Evolutionary conservation across 805 yeast species (phyloP).

Genomic region (Cyberlindnera bimundalis): DNA sequence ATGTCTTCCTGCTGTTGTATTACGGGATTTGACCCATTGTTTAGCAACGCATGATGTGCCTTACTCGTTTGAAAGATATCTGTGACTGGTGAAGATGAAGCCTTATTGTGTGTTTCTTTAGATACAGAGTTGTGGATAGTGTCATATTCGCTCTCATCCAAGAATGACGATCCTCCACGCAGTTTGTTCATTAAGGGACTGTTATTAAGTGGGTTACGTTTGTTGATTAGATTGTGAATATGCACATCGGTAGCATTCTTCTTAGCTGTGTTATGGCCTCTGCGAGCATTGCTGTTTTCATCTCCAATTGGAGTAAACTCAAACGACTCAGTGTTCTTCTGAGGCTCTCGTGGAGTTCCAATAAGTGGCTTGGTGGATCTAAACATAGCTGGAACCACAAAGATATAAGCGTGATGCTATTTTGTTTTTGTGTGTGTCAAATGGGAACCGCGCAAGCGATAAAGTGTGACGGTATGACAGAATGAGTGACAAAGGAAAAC

Average conservation of each 20-base stretch:
- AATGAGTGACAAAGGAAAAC: no score
- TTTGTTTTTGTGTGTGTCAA: no score
- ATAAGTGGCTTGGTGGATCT: conserved; percentile 14
- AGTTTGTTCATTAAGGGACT: conserved; percentile 21
- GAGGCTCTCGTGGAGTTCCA: conserved; percentile 14
- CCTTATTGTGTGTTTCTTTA: conserved; percentile 2
- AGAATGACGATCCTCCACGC: conserved; percentile 28
- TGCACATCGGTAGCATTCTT: conserved; percentile 3
- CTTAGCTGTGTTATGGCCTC: not conserved
- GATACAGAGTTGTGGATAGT: conserved; percentile 17
- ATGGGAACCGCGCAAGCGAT: no score
- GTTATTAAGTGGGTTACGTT: conserved; percentile 17
- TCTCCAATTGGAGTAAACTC: conserved; percentile 20
- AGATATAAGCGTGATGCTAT: no score
- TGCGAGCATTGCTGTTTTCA: conserved; percentile 4
- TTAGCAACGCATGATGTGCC: conserved; percentile 18
- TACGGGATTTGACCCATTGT: conserved; percentile 30
- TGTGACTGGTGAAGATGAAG: conserved; percentile 20
- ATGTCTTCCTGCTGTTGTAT: conserved; percentile 30
- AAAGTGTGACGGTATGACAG: no score
- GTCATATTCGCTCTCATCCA: conserved; percentile 25
- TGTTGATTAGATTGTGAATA: conserved; percentile 10
- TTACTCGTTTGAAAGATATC: conserved; percentile 13
- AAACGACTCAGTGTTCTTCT: conserved; percentile 11
- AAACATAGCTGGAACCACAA: conserved; percentile 11